Base-by-base conservation (phyloP, 2,329 filamentous ascomycete species). In the Monosporascus cannonballus region DNA sequence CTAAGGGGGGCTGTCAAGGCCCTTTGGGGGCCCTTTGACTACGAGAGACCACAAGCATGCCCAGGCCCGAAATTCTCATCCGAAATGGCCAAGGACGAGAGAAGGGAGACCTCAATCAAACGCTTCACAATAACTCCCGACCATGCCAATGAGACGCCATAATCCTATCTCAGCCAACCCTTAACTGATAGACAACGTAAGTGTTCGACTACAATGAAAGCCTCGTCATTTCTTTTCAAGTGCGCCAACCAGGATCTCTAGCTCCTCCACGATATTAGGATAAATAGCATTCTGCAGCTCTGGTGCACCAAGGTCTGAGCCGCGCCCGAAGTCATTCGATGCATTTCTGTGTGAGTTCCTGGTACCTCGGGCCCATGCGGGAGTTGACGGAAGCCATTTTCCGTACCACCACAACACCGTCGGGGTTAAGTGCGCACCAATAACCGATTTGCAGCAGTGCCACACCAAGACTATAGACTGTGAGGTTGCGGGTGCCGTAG, bases 401-500 rank as follows among this genome's bases (percentile, higher is more conserved):
- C 30, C 65, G 54, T 14, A 64, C 55, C 8, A 52, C 45, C 3
- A 62, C 46, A 15, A 66, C 50, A 30, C 67, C 60, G 4, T 57
- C 49, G 3, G 59, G 53, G 4, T 61, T 55, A 2, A 64, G 22
- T 5, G n/a, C 17, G 14, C 54, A 44, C 62, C 59, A 62, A 6
- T 56, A 55, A 4, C 60, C 63, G 20, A 67, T 67, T 45, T 66
- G 62, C 1, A 66, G 56, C 17, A 66, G 49, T 3, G 61, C 62
- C 0, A 62, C 61, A 1, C 65, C 65, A 2, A 67, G 61, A 24
- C 62, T 63, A 47, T 62, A 56, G 17, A 66, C 51, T 2, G 37
- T 2, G 37, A 63, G 39, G 47, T 64, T 66, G 6, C 60, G 53
- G 17, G 65, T 61, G 0, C 59, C 62, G 38, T 51, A 59, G 0